Evolutionary conservation across 495 filamentous ascomycete genomes (phyloP).

Genomic region (Parachaetomium inaequale): DNA sequence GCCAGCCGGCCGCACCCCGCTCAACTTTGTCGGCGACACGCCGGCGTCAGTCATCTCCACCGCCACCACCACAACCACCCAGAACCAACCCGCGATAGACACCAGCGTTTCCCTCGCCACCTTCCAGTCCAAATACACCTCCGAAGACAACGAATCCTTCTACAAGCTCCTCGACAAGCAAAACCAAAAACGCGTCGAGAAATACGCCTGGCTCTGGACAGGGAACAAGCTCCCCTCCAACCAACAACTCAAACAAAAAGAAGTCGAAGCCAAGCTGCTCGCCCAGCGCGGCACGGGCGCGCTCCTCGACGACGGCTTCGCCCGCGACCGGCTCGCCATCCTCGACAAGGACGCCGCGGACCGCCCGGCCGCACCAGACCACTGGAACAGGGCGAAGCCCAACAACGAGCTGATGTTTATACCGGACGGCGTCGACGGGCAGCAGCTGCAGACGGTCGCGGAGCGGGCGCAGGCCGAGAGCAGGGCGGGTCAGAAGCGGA

Average conservation of each 20-base stretch:
- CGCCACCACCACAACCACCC: conserved; percentile 21
- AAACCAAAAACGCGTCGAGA: conserved; percentile 75
- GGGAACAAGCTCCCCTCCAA: conserved; percentile 86
- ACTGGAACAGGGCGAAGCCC: conserved; percentile 63
- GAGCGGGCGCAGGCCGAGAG: conserved; percentile 68
- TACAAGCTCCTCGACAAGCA: conserved; percentile 89
- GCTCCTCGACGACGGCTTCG: conserved; percentile 49
- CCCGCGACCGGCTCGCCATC: conserved; percentile 53
- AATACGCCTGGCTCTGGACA: conserved; percentile 82
- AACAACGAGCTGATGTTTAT: conserved; percentile 87
- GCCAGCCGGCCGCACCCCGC: conserved; percentile 42
- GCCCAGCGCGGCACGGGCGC: conserved; percentile 35
- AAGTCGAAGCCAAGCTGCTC: conserved; percentile 60
- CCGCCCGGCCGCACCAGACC: conserved; percentile 72
- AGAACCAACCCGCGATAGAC: conserved; percentile 57
- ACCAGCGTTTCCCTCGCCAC: conserved; percentile 74
- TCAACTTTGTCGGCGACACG: conserved; percentile 60
- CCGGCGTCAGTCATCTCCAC: conserved; percentile 48
- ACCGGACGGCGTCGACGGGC: conserved; percentile 71
- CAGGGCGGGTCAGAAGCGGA: conserved; percentile 68
- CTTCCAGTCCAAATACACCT: conserved; percentile 91
- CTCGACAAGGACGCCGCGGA: conserved; percentile 55
- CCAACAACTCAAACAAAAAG: conserved; percentile 76
- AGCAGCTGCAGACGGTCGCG: conserved; percentile 59
- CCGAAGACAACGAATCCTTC: conserved; percentile 95